phyloP scores from a whole-genome alignment of 2,329 filamentous ascomycete species.

The Fusarium coicis region DNA sequence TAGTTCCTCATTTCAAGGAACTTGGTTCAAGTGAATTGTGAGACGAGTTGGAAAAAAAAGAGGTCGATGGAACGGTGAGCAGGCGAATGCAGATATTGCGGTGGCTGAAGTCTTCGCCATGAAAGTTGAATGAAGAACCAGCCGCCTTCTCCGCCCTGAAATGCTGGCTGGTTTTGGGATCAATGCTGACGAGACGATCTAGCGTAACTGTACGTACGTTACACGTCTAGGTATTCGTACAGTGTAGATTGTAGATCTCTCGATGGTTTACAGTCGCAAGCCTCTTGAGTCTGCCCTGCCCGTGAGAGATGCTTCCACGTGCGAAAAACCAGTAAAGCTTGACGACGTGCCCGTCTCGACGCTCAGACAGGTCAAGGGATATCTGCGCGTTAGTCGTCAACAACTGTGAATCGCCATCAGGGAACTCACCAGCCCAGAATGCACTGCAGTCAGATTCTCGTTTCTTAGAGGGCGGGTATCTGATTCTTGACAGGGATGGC shows the following conservation, averaged over 20 bases:
- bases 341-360: conserved; percentile 22
- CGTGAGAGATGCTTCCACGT: conserved; percentile 1
- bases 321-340: conserved; percentile 25
- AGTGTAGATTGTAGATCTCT: not conserved
- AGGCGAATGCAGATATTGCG: conserved; percentile 1
- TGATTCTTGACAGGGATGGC: conserved; percentile 32
- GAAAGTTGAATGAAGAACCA: conserved; percentile 11
- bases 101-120: conserved; percentile 26
- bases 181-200: conserved; percentile 29
- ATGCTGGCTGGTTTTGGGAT: conserved; percentile 1
- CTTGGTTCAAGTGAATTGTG: conserved; percentile 2
- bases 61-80: conserved; percentile 31
- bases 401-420: not conserved
- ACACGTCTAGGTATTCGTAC: not conserved
- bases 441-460: conserved; percentile 21
- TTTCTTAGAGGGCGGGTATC: conserved; percentile 21
- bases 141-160: conserved; percentile 20
- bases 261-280: conserved; percentile 10
- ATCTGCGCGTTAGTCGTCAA: not conserved
- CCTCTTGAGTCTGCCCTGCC: conserved; percentile 8
- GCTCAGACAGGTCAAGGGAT: conserved; percentile 8
- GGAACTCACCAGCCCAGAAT: conserved; percentile 4
- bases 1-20: conserved; percentile 14
- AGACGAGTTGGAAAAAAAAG: conserved; percentile 22
- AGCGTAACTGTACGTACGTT: not conserved